Evolutionary conservation across 1,284 basidiomycete species (phyloP), one percentile per base, ranked within the genome.

Genomic region (Tremellales sp.): DNA sequence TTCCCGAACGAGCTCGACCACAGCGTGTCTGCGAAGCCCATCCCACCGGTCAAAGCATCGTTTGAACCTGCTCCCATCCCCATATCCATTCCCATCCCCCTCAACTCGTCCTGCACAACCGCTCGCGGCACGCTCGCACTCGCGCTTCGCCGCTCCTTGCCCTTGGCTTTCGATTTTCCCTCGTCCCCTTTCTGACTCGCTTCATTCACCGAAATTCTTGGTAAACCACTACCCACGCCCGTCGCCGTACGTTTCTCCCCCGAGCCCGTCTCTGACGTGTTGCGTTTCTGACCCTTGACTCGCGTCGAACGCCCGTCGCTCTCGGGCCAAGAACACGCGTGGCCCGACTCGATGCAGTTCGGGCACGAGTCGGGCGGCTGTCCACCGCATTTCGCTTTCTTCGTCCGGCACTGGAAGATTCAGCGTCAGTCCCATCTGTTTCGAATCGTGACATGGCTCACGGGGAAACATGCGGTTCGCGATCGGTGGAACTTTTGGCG

Each of bases 351-450:
- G 29, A 64, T 41, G 36, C 62, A 64, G 44, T 56, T 64, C 4
- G 52, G 46, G 26, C 62, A 64, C 15, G 62, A 49, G 13, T 43
- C 52, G 3, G 60, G 60, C 10, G 60, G 58, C 3, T 29, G 36
- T 2, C 54, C 58, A 5, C 60, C 62, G 37, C 62, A 64, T 45
- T 58, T 55, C 23, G 52, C 57, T 48, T 62, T 61, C 6, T 58
- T 48, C 19, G 53, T 46, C 2, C 62, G 56, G 40, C 62, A 64
- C 62, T 64, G 51, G 12, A 13, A 6, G 8, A 10, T 8, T 33
- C 29, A 33, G 19, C 19, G 39, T 22, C 19, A 26, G 22, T 17
- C 19, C 8, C 11, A 2, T 2, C 8, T 17, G 15, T 17, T 31
- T 5, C 3, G 2, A 33, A 10, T 4, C n/a, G 2, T 6, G 26